These are phyloP conservation scores for Phialemoniopsis sp. DNA, from an alignment of 2,329 filamentous ascomycete species.

Conservation along the genomic window DNA sequence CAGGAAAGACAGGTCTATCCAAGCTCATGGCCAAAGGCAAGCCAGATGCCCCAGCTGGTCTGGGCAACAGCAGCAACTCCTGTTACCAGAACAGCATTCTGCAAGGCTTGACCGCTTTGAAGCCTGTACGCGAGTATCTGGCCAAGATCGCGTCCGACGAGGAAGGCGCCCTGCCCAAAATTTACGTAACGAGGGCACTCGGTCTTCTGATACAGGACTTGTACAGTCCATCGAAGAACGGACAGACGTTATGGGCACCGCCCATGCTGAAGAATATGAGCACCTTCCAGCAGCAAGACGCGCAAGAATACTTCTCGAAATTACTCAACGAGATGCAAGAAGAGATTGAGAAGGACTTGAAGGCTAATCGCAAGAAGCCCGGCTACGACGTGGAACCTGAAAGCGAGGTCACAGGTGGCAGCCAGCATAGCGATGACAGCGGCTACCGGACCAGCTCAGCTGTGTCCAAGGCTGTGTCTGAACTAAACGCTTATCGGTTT, in stretches of 20 bases:
- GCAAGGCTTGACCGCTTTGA: conserved; percentile 75
- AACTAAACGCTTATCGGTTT: conserved; percentile 50
- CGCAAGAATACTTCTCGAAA: conserved; percentile 94
- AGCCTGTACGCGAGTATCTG: conserved; percentile 65
- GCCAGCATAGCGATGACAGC: conserved; percentile 52
- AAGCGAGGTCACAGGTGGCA: conserved; percentile 37
- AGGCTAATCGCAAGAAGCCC: conserved; percentile 20
- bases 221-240: conserved; percentile 66
- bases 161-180: conserved; percentile 17
- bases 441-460: conserved; percentile 46
- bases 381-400: conserved; percentile 33
- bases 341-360: conserved; percentile 56
- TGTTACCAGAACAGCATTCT: conserved; percentile 98
- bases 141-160: conserved; percentile 33
- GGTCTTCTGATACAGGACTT: conserved; percentile 65
- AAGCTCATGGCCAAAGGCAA: conserved; percentile 25
- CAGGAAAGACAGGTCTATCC: conserved; percentile 47
- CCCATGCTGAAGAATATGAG: conserved; percentile 83
- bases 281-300: conserved; percentile 94
- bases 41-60: conserved; percentile 53
- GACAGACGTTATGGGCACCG: conserved; percentile 77
- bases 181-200: conserved; percentile 44
- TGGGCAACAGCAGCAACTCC: conserved; percentile 91
- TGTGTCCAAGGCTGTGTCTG: conserved; percentile 27
- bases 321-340: conserved; percentile 81